phyloP scores from a whole-genome alignment of 768 basidiomycete genomes.

The Dioszegia aurantiaca region DNA sequence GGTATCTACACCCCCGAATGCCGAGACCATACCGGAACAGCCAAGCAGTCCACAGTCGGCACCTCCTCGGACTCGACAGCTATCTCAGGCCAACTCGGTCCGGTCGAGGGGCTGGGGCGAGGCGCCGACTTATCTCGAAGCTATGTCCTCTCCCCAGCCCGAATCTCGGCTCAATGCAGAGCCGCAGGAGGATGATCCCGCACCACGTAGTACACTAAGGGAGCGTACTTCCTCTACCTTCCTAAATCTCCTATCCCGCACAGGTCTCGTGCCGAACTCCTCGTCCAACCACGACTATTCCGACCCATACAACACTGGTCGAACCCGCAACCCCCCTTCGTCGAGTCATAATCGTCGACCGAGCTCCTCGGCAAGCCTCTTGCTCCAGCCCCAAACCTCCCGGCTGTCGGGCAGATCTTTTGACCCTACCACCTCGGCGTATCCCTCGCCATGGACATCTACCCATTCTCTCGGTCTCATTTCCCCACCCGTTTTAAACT shows the following conservation, averaged over 20 bases:
- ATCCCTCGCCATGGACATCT: constrained; percentile 33
- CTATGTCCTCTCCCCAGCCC: constrained; percentile 33
- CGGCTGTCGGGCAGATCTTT: constrained; percentile 19
- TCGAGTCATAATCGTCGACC: constrained; percentile 9
- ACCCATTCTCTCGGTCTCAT: constrained; percentile 29
- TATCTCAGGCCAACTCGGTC: background rate
- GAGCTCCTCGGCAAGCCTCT: constrained; percentile 19
- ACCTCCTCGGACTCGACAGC: constrained; percentile 1
- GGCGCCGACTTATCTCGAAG: constrained; percentile 45
- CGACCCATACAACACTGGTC: background rate
- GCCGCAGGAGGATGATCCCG: constrained; percentile 8
- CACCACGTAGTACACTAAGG: constrained; percentile 22
- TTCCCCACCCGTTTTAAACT: constrained; percentile 36
- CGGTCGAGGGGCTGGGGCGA: constrained; percentile 34
- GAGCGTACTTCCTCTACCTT: constrained; percentile 37
- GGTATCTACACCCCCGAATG: background rate
- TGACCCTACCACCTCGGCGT: constrained; percentile 13
- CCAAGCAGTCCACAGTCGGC: constrained; percentile 1
- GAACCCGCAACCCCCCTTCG: constrained; percentile 4
- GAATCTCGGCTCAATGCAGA: background rate
- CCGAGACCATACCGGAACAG: background rate
- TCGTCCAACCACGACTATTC: constrained; percentile 17
- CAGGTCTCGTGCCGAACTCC: constrained; percentile 21
- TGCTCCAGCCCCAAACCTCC: constrained; percentile 37
- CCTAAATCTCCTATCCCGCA: constrained; percentile 29